Evolutionary conservation across 2,329 filamentous ascomycete species (phyloP), one percentile per base, ranked within the genome.

Genomic region (Ascochyta lentis): DNA sequence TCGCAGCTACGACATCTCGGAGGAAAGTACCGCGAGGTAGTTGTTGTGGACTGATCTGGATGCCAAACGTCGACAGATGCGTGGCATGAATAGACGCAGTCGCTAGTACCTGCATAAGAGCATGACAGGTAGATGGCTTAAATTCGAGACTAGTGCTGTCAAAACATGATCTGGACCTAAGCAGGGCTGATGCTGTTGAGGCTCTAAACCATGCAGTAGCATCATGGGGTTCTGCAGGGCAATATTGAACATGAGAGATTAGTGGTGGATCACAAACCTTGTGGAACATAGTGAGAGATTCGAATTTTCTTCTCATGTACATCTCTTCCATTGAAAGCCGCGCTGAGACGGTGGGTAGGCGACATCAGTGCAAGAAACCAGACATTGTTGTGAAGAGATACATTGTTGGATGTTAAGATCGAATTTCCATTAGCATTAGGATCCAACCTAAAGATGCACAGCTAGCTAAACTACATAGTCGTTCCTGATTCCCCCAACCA

Each of bases 371-470:
- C 33, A n/a, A 5, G 10, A 15, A 12, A 12, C 10, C 19, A 23
- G 3, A 16, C 22, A 5, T 34, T 12, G n/a, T 6, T 16, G 33
- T 3, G 1, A 6, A 12, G 3, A 34, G n/a, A 16, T n/a, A 9
- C 13, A 24, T 3, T n/a, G 27, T 12, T 27, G 8, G 47, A n/a
- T 7, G n/a, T 26, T 35, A 9, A 31, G 15, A 47, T 50, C 8
- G 6, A 15, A 50, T 47, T 47, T 48, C 38, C 42, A 56, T 56
- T 56, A 51, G 19, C 33, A 51, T 56, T 51, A 51, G n/a, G 42
- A 19, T 42, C 24, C 23, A 38, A 26, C 35, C 47, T 35, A 39
- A 39, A 22, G 12, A 55, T 48, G 42, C 35, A 55, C 46, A 12
- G 27, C 53, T 49, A 55, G 23, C 53, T 51, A 50, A 42, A n/a